These are phyloP conservation scores for Dentipellis fragilis DNA, from an alignment of 768 basidiomycete species.

Conservation along the genomic window DNA sequence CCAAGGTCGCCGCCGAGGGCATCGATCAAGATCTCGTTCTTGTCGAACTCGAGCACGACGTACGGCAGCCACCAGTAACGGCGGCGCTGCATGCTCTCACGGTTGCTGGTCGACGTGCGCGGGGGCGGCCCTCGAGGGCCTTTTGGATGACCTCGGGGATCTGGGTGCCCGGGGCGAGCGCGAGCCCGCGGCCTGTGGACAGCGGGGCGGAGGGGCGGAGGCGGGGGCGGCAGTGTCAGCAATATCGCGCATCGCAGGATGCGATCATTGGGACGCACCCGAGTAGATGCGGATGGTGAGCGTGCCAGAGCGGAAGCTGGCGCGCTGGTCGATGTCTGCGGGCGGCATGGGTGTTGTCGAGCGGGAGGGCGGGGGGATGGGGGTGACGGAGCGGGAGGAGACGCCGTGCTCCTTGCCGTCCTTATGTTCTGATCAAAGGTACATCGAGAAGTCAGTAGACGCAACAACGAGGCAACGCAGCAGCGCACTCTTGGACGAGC, in stretches of 20 bases:
- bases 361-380: slow-evolving; percentile 54
- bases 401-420: slow-evolving; percentile 62
- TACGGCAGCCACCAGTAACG: slow-evolving; percentile 95
- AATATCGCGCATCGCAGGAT: no score
- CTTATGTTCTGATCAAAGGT: slow-evolving; percentile 42
- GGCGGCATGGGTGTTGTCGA: slow-evolving; percentile 62
- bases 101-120: slow-evolving; percentile 47
- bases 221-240: neutral
- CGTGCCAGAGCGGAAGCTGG: slow-evolving; percentile 74
- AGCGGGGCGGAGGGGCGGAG: neutral
- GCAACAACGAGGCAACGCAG: neutral
- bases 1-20: slow-evolving; percentile 90
- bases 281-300: slow-evolving; percentile 95
- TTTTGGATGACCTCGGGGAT: slow-evolving; percentile 81
- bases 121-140: slow-evolving; percentile 58
- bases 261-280: slow-evolving; percentile 34
- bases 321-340: slow-evolving; percentile 17
- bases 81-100: slow-evolving; percentile 88
- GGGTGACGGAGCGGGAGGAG: slow-evolving; percentile 70
- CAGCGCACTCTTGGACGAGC: slow-evolving; percentile 15
- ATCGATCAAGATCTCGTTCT: slow-evolving; percentile 95
- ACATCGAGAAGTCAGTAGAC: neutral
- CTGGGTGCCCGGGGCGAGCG: slow-evolving; percentile 65
- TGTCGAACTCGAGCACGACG: slow-evolving; percentile 95
- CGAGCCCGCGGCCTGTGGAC: slow-evolving; percentile 63